Conservation (phyloP, 257 asterid species). For the Solanum ossicruentum region DNA sequence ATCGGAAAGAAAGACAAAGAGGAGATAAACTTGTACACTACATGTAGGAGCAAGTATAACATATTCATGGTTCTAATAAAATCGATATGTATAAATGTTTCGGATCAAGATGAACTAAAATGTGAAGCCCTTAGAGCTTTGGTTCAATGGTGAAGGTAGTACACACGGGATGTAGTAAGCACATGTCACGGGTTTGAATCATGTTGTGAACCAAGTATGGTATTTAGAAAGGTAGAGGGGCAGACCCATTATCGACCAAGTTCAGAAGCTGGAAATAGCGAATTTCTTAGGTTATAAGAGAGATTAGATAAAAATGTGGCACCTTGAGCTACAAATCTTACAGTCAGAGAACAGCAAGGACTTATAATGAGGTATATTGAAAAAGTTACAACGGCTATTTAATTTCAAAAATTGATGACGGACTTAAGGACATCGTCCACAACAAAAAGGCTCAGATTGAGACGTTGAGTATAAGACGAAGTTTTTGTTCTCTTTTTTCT, state of each 20-base stretch:
- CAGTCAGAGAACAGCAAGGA: neutral
- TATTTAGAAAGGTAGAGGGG: neutral
- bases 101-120: neutral
- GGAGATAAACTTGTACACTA: neutral
- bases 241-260: neutral
- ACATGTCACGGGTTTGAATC: neutral
- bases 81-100: neutral
- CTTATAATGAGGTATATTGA: neutral
- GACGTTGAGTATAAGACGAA: neutral
- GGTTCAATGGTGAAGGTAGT: neutral
- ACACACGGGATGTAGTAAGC: neutral
- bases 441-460: neutral
- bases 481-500: neutral
- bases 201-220: neutral
- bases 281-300: neutral
- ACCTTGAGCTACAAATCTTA: neutral
- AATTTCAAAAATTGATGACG: neutral
- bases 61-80: neutral
- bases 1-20: neutral
- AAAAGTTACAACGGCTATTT: neutral
- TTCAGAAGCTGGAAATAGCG: neutral
- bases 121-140: neutral
- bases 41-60: neutral
- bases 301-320: neutral
- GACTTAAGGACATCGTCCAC: neutral